Conservation (phyloP, 2,329 filamentous ascomycete species). For the Aspergillus cejpii region DNA sequence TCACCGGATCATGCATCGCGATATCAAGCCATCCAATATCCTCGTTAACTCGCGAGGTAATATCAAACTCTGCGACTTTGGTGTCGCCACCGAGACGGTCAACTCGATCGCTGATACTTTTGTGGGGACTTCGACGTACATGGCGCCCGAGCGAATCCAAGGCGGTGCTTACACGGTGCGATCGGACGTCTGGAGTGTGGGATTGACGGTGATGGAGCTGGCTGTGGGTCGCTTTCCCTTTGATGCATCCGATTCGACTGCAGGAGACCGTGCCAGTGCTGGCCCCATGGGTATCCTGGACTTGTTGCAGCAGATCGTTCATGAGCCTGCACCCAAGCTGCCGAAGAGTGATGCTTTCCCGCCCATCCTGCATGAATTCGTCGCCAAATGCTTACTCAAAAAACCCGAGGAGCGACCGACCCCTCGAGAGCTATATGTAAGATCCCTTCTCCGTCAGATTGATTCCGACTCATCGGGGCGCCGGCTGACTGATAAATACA, state of each 20-base stretch:
- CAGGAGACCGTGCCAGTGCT: constrained; percentile 57
- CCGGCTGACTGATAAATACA: constrained; percentile 38
- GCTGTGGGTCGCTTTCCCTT: constrained; percentile 98
- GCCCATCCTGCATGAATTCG: constrained; percentile 89
- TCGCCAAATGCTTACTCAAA: constrained; percentile 91
- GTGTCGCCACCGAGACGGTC: constrained; percentile 94
- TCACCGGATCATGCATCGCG: constrained; percentile 97
- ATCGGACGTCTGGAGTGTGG: constrained; percentile 98
- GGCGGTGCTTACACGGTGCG: constrained; percentile 96
- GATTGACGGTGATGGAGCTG: constrained; percentile 89
- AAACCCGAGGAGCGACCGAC: constrained; percentile 82
- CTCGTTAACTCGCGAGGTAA: constrained; percentile 87
- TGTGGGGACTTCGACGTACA: constrained; percentile 97
- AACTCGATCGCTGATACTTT: constrained; percentile 98
- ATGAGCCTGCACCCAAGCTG: constrained; percentile 86
- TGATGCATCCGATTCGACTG: constrained; percentile 70
- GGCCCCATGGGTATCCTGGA: constrained; percentile 91
- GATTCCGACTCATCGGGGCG: background rate
- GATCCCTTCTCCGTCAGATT: constrained; percentile 27
- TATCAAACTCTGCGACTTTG: constrained; percentile 98
- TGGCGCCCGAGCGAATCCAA: constrained; percentile 97
- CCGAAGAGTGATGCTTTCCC: constrained; percentile 98
- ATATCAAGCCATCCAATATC: constrained; percentile 98
- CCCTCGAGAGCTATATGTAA: constrained; percentile 84
- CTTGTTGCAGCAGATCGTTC: constrained; percentile 91